Evolutionary conservation across 352 stramenopile genomes (phyloP), one percentile per base, ranked within the genome.

Genomic region (Globisporangium okanoganense): DNA sequence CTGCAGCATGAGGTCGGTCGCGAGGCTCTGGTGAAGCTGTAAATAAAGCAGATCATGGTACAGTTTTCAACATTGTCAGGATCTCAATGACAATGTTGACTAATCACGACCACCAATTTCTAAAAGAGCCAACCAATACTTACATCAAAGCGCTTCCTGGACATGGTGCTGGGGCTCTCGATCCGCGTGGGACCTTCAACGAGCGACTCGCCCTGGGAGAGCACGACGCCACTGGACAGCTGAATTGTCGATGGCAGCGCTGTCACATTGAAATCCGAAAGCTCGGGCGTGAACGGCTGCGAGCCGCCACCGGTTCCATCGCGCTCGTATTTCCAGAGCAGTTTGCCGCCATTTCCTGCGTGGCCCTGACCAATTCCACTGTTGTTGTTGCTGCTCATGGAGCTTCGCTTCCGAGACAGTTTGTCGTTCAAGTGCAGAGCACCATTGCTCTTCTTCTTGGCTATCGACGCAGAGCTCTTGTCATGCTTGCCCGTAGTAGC

Each of bases 131-230:
- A 5, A 47, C n/a, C n/a, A 31, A 12, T 14, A 69, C 70, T 22
- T 64, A 90, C 78, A 65, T 84, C 78, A 56, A 90, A 90, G 22
- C 76, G 74, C 55, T 85, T 90, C n/a, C 69, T 67, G 25, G 80
- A 90, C 80, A 90, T 90, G 2, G 69, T 87, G 31, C 66, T 68
- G 5, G 69, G 33, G 20, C 64, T 70, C 16, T 85, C 76, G 0
- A 73, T 56, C 24, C 65, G 73, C 18, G 78, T 65, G 0, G 80
- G 76, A 0, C 80, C 80, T 57, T 82, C 70, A 0, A 78, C 20
- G 2, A 75, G 53, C 2, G 60, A 56, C 9, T 87, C 80, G 5
- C 78, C 80, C 18, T 84, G 69, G 1, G 62, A 62, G 1, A 87
- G 61, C 18, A 67, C 65, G 0, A 88, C 80, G 0, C 78, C 80